A percentile compares a stretch with the other conserved stretches of the same genome.
These are phyloP conservation scores for Erodium chrysanthum DNA, from an alignment of 441 rosid species.

Conservation along the genomic window DNA sequence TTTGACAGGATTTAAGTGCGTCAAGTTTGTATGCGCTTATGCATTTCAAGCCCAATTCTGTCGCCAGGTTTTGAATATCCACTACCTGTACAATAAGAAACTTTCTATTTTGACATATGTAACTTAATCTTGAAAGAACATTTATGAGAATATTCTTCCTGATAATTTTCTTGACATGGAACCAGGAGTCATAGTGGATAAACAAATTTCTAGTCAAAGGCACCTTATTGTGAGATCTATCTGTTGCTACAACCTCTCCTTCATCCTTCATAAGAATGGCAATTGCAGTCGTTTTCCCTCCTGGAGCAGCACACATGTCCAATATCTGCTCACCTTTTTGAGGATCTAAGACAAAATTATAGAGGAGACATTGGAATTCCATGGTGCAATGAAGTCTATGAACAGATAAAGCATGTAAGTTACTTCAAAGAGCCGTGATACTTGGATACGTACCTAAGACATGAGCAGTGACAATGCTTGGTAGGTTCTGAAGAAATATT, in stretches of 20 bases:
- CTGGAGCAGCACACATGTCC: constrained; percentile 98
- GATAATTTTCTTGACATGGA: neutral
- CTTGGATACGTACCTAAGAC: constrained; percentile 51
- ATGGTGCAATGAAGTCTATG: no score
- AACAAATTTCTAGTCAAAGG: neutral
- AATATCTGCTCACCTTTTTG: constrained; percentile 76
- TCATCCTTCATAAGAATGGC: constrained; percentile 79
- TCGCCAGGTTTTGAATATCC: constrained; percentile 57
- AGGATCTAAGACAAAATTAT: constrained; percentile 50
- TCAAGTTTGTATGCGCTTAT: constrained; percentile 74
- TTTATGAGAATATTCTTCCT: neutral
- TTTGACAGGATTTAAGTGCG: constrained; percentile 66
- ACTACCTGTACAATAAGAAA: constrained; percentile 34
- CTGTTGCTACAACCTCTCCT: constrained; percentile 84
- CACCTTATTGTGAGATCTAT: constrained; percentile 97
- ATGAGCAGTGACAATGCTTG: constrained; percentile 78
- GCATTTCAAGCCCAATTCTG: constrained; percentile 76
- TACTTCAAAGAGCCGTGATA: neutral
- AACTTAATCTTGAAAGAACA: no score
- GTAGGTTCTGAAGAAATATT: constrained; percentile 90
- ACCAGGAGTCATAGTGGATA: neutral
- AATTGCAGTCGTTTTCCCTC: constrained; percentile 94
- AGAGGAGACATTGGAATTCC: constrained; percentile 2
- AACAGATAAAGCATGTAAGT: neutral
- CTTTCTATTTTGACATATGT: no score